Percentiles rank a stretch among this genome's conserved stretches.
Conservation (phyloP, 2,329 filamentous ascomycete species). For the Penicillium psychrosexuale region DNA sequence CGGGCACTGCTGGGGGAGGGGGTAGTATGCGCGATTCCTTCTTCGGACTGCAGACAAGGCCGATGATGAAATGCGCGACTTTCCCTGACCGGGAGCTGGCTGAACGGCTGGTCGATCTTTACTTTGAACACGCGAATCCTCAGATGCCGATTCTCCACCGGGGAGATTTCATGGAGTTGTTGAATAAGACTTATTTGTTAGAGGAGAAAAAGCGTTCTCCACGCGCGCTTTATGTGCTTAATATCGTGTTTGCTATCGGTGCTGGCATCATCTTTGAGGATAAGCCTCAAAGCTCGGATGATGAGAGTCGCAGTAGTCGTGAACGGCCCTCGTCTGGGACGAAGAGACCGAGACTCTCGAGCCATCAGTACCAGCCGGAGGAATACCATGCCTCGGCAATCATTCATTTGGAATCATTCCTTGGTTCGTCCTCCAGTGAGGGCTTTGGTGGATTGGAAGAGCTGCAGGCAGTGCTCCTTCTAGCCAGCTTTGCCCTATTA, state of each 20-base stretch:
- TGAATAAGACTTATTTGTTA: slow-evolving; percentile 74
- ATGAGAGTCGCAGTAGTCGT: slow-evolving; percentile 21
- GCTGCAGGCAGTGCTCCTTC: slow-evolving; percentile 83
- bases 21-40: slow-evolving; percentile 93
- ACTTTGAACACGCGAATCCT: slow-evolving; percentile 94
- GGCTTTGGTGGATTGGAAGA: slow-evolving; percentile 85
- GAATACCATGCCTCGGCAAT: slow-evolving; percentile 96
- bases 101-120: slow-evolving; percentile 70
- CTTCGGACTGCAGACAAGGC: slow-evolving; percentile 91
- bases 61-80: slow-evolving; percentile 76
- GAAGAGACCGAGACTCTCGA: slow-evolving; percentile 54
- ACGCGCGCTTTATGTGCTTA: slow-evolving; percentile 86
- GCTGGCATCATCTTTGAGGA: slow-evolving; percentile 80
- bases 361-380: slow-evolving; percentile 73
- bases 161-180: slow-evolving; percentile 82
- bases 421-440: slow-evolving; percentile 60
- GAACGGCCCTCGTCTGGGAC: slow-evolving; percentile 31
- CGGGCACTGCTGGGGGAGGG: slow-evolving; percentile 51
- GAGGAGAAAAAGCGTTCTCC: slow-evolving; percentile 66
- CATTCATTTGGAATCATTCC: slow-evolving; percentile 81
- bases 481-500: slow-evolving; percentile 87
- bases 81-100: slow-evolving; percentile 79
- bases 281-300: slow-evolving; percentile 30
- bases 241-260: slow-evolving; percentile 96
- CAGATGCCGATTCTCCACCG: slow-evolving; percentile 92